Base-by-base conservation (phyloP, 2,329 filamentous ascomycete species). In the Pseudopyricularia javanii region DNA sequence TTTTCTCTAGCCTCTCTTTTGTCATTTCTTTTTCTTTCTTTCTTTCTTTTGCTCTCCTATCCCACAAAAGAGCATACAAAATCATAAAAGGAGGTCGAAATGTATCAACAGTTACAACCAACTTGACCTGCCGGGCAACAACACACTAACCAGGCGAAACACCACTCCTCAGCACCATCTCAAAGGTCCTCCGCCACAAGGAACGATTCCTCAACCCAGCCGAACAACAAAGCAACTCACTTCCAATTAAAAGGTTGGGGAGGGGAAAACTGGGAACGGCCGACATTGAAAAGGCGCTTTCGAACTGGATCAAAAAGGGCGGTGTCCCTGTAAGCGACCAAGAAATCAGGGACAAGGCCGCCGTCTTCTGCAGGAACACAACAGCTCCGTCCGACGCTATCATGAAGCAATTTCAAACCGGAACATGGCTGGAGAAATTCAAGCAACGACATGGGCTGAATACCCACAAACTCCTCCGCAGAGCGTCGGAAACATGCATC, bases 111-210 rank as follows among this genome's bases (percentile, higher is more conserved):
- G 40, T 24, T 26, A 20, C 14, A 45, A 24, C 22, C 40, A 24
- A 11, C 11, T 45, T 22, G 14, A 14, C 20, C 40, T 14, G 7
- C 20, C 14, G 12, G 40, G 40, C 40, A 45, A 45, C 20, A 24
- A 2, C 15, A 33, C 12, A 20, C 40, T 45, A 20, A 45, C 40
- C 20, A 11, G 17, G 22, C 12, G 3, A 20, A 8, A 26, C 11
- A 24, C 3, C 40, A 45, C 40, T 22, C 9, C 20, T 54, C 67
- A 98, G 93, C 72, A 98, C 93, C 49, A 93, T 98, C n/a, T 98
- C 93, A 53, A 98, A 98, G 66, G 93, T 97, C 53, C 70, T 98
- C 58, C 84, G 91, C 52, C 85, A 95, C 63, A 95, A 91, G 71
- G 93, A 98, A 58, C 93, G 94, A 66, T 97, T 95, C 68, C 78